Conservation (phyloP, 164 flowering plant species). For the Sextonia rubra region DNA sequence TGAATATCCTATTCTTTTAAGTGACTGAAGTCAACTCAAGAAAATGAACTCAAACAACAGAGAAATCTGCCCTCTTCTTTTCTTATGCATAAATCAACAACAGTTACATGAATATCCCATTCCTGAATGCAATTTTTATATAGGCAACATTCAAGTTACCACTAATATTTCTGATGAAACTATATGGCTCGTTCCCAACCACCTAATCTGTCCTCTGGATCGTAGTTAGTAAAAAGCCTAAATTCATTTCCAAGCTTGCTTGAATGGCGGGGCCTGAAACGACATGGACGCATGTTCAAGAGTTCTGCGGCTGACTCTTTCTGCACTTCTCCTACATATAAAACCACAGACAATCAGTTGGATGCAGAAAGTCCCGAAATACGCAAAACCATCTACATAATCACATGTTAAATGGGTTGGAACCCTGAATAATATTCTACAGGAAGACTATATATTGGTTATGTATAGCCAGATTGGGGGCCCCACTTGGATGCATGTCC, state of each 20-base stretch:
- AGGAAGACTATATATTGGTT: no score
- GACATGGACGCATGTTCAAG: slow-evolving; percentile 70
- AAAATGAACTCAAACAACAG: no score
- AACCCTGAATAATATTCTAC: no score
- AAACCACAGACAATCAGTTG: slow-evolving; percentile 1
- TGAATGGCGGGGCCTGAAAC: slow-evolving; percentile 80
- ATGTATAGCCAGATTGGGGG: no score
- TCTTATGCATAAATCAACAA: not conserved
- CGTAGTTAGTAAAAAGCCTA: slow-evolving; percentile 74
- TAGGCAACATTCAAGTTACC: not conserved
- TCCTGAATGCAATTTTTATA: not conserved
- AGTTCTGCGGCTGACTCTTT: slow-evolving; percentile 74
- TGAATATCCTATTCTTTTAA: no score
- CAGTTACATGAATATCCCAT: not conserved
- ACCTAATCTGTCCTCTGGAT: slow-evolving; percentile 71
- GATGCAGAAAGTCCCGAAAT: not conserved
- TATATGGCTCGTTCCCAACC: slow-evolving; percentile 59
- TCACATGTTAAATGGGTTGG: not conserved
- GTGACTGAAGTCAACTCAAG: no score
- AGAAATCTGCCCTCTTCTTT: no score
- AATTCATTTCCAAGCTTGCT: slow-evolving; percentile 96
- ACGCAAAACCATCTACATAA: not conserved
- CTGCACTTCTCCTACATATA: slow-evolving; percentile 72
- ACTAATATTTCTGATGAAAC: not conserved
- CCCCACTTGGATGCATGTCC: no score